These are phyloP conservation scores for Penicillium sp. DNA, from an alignment of 2,329 filamentous ascomycete species.

Conservation along the genomic window DNA sequence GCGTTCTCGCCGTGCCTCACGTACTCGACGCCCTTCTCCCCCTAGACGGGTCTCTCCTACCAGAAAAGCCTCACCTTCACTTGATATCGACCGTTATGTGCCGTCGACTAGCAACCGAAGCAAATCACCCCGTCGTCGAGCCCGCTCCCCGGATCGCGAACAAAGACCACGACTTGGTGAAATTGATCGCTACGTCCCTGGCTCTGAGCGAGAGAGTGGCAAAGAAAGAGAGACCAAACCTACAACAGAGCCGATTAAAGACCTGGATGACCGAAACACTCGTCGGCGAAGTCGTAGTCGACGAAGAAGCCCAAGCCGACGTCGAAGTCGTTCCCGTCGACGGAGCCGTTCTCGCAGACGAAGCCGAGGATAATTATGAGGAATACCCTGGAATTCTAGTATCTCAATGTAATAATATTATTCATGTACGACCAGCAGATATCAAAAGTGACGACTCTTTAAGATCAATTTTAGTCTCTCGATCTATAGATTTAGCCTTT, in stretches of 20 bases:
- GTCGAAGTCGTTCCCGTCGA: slow-evolving; percentile 18
- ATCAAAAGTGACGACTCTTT: background rate
- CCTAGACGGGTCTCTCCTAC: background rate
- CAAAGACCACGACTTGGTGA: slow-evolving; percentile 36
- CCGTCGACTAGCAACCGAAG: slow-evolving; percentile 43
- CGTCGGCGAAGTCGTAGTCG: slow-evolving; percentile 22
- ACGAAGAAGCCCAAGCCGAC: slow-evolving; percentile 17
- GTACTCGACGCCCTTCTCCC: slow-evolving; percentile 30
- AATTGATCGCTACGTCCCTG: slow-evolving; percentile 50
- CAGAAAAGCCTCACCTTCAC: slow-evolving; percentile 13
- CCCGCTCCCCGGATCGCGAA: slow-evolving; percentile 38
- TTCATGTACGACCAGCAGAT: slow-evolving; percentile 11
- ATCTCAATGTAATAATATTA: slow-evolving; percentile 9
- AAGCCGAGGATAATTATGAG: slow-evolving; percentile 3
- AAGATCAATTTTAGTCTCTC: background rate
- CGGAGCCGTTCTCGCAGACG: slow-evolving; percentile 16
- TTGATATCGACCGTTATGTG: slow-evolving; percentile 48
- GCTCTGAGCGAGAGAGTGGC: slow-evolving; percentile 28
- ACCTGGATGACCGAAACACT: slow-evolving; percentile 22
- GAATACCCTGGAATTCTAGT: background rate
- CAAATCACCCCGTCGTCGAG: slow-evolving; percentile 41
- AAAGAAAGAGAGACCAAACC: slow-evolving; percentile 6
- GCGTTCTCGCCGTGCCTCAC: slow-evolving; percentile 33
- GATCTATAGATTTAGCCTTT: background rate
- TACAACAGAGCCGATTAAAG: slow-evolving; percentile 11